Percentiles rank a stretch among this genome's conserved stretches.
Conservation (phyloP, 2,329 filamentous ascomycete genomes). For the Fusarium veterinarium region DNA sequence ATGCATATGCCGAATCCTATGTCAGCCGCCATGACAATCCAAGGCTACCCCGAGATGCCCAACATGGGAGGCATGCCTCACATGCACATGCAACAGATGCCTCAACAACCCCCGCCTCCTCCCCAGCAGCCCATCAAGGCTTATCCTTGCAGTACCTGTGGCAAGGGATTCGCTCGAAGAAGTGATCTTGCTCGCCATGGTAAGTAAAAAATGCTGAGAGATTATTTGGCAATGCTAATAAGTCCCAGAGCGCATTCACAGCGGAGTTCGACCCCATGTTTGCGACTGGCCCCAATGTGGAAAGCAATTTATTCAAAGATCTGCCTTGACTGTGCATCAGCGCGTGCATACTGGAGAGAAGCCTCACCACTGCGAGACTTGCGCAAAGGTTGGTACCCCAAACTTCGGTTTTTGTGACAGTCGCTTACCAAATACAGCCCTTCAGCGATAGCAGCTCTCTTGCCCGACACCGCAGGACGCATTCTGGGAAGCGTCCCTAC, state of each 20-base stretch:
- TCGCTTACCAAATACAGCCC: slow-evolving; percentile 66
- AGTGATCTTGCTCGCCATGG: slow-evolving; percentile 96
- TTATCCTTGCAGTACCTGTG: slow-evolving; percentile 89
- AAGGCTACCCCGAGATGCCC: slow-evolving; percentile 57
- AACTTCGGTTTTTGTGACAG: no score
- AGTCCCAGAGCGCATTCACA: slow-evolving; percentile 91
- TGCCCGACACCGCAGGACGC: slow-evolving; percentile 91
- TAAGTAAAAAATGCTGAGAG: slow-evolving; percentile 59
- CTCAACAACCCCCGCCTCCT: slow-evolving; percentile 48
- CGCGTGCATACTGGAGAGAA: slow-evolving; percentile 98
- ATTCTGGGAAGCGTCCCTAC: slow-evolving; percentile 95
- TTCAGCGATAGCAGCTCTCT: slow-evolving; percentile 97
- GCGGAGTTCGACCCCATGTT: slow-evolving; percentile 87
- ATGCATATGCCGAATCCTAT: slow-evolving; percentile 60
- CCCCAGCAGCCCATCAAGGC: slow-evolving; percentile 67
- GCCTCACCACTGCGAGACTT: slow-evolving; percentile 96
- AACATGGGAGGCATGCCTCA: slow-evolving; percentile 53
- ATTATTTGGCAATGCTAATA: slow-evolving; percentile 39
- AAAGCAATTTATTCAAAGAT: slow-evolving; percentile 97
- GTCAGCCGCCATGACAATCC: slow-evolving; percentile 57
- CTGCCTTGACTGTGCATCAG: slow-evolving; percentile 92
- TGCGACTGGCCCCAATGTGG: slow-evolving; percentile 90
- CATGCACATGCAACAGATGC: slow-evolving; percentile 54
- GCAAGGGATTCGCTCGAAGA: slow-evolving; percentile 90
- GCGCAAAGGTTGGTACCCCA: slow-evolving; percentile 80